These are phyloP conservation scores for Aspergillus ibericus DNA, from an alignment of 2,329 filamentous ascomycete species.

Conservation along the genomic window DNA sequence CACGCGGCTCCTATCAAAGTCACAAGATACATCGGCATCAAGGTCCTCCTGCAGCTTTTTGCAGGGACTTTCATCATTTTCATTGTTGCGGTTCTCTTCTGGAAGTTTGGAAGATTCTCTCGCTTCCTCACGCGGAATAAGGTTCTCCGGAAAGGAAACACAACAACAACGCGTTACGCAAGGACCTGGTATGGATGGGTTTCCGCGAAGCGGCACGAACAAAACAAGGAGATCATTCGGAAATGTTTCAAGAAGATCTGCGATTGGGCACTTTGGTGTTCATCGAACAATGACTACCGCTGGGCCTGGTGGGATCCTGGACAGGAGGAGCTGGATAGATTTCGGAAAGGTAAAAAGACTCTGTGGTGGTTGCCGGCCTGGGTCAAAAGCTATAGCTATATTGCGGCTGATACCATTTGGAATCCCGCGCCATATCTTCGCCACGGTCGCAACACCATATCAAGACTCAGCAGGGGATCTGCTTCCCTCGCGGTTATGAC, in stretches of 20 bases:
- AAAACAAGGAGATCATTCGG: conserved; percentile 26
- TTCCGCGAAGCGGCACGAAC: conserved; percentile 31
- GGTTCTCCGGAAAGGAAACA: conserved; percentile 34
- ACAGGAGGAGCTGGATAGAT: conserved; percentile 24
- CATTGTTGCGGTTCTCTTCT: conserved; percentile 37
- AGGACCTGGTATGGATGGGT: conserved; percentile 48
- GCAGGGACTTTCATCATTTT: conserved; percentile 41
- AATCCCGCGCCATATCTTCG: conserved; percentile 19
- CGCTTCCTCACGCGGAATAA: conserved; percentile 37
- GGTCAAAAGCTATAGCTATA: conserved; percentile 27
- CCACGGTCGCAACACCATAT: conserved; percentile 1
- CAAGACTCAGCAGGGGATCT: not conserved
- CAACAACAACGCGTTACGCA: conserved; percentile 34
- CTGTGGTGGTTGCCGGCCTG: conserved; percentile 28
- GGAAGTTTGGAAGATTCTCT: conserved; percentile 40
- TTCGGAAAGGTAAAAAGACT: conserved; percentile 15
- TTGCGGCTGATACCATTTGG: conserved; percentile 28
- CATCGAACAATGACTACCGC: conserved; percentile 35
- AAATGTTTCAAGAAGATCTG: conserved; percentile 21
- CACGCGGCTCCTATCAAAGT: conserved; percentile 23
- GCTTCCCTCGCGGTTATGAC: conserved; percentile 1
- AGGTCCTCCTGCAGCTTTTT: conserved; percentile 35
- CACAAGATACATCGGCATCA: conserved; percentile 29
- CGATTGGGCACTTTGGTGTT: conserved; percentile 35
- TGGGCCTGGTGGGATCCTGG: conserved; percentile 46